Base-by-base conservation (phyloP, 83 land plant species). In the Diphasiastrum complanatum region DNA sequence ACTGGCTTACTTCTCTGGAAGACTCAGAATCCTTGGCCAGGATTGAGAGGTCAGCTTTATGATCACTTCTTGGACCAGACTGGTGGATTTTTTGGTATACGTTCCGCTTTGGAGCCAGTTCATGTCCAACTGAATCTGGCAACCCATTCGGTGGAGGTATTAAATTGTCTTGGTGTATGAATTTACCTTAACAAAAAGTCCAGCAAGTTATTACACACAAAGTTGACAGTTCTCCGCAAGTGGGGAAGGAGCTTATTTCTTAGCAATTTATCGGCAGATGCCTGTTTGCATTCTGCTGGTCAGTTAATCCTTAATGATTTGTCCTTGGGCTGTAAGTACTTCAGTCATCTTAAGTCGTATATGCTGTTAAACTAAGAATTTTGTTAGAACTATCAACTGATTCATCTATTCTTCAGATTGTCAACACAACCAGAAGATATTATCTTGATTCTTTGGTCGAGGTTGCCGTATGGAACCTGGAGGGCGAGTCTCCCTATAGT, bases 1-100 rank as follows among this genome's bases (percentile, higher is more conserved):
- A 87, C 98, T 6, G 98, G 98, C 34, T 65, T 92, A 28, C 66
- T 92, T 22, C 79, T 92, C 30, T 92, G 98, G 98, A 92, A 92
- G 66, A 88, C 76, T 2, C 95, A 88, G 41, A 87, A 92, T 61
- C 98, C 98, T 8, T 92, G 98, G 98, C 85, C 98, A 25, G 98
- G 98, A 58, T 84, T 92, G 22, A 71, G 91, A 46, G 98, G 98
- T 49, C 98, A 92, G 47, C 86, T 92, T 66, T 92, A 92, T 73
- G 98, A 92, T 59, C 84, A 88, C 72, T 81, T 92, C 19, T 84
- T 67, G 55, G 91, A 85, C 47, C 98, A 92, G 60, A 92, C 87
- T 14, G 95, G 85, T 47, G 98, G 87, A 0, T 92, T 92, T 53
- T 92, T 78, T 74, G 98, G 98, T 32, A 75, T 85, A 36, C 85